Evolutionary conservation across 2,329 filamentous ascomycete species (phyloP).

Genomic region (Diplodia seriata): DNA sequence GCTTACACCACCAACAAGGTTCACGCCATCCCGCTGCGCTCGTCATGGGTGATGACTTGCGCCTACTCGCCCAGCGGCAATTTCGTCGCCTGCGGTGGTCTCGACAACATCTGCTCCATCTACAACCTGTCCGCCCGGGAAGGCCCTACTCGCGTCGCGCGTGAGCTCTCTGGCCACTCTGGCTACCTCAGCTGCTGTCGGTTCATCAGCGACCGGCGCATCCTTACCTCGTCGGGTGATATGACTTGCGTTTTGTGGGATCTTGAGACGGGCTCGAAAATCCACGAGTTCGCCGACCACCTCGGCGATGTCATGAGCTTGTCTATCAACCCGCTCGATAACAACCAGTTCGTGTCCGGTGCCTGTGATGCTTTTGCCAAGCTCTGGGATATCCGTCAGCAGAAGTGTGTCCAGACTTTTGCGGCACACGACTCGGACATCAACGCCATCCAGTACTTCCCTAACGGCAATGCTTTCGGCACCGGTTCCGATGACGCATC

Average conservation of each 20-base stretch:
- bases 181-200: slow-evolving; percentile 98
- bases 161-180: slow-evolving; percentile 94
- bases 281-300: slow-evolving; percentile 97
- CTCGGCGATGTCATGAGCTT: slow-evolving; percentile 99
- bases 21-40: slow-evolving; percentile 94
- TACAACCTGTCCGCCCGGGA: slow-evolving; percentile 98
- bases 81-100: slow-evolving; percentile 96
- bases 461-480: slow-evolving; percentile 96
- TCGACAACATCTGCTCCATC: slow-evolving; percentile 99
- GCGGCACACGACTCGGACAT: slow-evolving; percentile 98
- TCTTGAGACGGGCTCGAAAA: slow-evolving; percentile 95
- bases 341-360: slow-evolving; percentile 99
- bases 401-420: slow-evolving; percentile 98
- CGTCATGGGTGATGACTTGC: slow-evolving; percentile 99
- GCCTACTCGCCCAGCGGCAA: slow-evolving; percentile 98
- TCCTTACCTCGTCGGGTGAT: slow-evolving; percentile 96
- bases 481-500: slow-evolving; percentile 98
- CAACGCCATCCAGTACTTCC: slow-evolving; percentile 99
- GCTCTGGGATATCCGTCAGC: slow-evolving; percentile 97
- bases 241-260: slow-evolving; percentile 99
- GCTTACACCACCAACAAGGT: slow-evolving; percentile 99
- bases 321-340: slow-evolving; percentile 98
- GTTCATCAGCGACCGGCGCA: slow-evolving; percentile 98
- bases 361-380: slow-evolving; percentile 99
- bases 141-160: slow-evolving; percentile 93